A percentile compares a stretch with the other conserved stretches of the same genome.
Evolutionary conservation across 1,284 basidiomycete genomes (phyloP).

Genomic region (Sporisorium sorghi): DNA sequence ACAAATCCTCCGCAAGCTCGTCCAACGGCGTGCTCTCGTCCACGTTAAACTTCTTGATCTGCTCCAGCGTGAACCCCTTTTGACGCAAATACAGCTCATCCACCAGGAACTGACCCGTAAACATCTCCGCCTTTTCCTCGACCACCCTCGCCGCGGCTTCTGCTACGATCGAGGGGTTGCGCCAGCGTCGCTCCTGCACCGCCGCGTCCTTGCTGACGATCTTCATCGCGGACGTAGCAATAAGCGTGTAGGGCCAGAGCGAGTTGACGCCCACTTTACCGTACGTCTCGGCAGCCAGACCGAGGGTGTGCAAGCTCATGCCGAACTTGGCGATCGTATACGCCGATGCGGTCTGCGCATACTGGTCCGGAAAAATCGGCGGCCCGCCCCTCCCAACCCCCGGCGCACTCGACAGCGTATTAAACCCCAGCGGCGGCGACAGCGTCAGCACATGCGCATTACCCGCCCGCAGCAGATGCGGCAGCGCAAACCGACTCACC

Average conservation of each 20-base stretch:
- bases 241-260: slow-evolving; percentile 61
- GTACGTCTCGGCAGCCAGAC: slow-evolving; percentile 60
- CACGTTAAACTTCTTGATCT: slow-evolving; percentile 46
- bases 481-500: slow-evolving; percentile 61
- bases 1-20: slow-evolving; percentile 63
- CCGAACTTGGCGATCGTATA: slow-evolving; percentile 67
- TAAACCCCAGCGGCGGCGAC: slow-evolving; percentile 58
- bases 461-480: slow-evolving; percentile 58
- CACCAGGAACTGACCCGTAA: slow-evolving; percentile 59
- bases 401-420: slow-evolving; percentile 38
- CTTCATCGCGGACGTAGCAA: slow-evolving; percentile 63
- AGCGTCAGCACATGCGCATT: slow-evolving; percentile 69
- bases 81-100: slow-evolving; percentile 66
- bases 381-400: too few relatives aligned
- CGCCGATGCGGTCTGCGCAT: slow-evolving; percentile 42
- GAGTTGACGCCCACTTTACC: slow-evolving; percentile 60
- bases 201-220: slow-evolving; percentile 54
- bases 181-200: slow-evolving; percentile 50
- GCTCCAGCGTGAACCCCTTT: slow-evolving; percentile 38
- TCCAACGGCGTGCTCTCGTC: slow-evolving; percentile 34
- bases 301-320: slow-evolving; percentile 64
- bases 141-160: slow-evolving; percentile 64
- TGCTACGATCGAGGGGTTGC: slow-evolving; percentile 61
- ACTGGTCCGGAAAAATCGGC: slow-evolving; percentile 43
- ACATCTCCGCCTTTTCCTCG: slow-evolving; percentile 32